These are phyloP conservation scores for Didymella keratinophila DNA, from an alignment of 2,329 filamentous ascomycete species.

Conservation along the genomic window DNA sequence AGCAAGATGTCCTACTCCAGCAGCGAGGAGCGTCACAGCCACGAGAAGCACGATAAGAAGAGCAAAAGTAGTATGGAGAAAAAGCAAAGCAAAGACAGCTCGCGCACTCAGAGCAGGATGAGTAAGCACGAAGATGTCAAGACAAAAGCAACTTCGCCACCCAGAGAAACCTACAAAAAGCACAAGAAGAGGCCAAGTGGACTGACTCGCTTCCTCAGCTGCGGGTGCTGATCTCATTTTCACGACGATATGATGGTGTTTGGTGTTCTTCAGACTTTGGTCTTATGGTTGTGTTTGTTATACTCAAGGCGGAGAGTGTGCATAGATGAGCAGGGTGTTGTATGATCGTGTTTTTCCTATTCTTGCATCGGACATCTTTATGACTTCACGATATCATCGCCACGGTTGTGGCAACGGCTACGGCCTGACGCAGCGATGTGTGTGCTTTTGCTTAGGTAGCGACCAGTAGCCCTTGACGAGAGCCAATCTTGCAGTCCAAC, in stretches of 20 bases:
- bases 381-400: constrained; percentile 8
- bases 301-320: constrained; percentile 8
- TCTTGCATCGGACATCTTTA: constrained; percentile 5
- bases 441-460: constrained; percentile 1
- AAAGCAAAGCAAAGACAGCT: constrained; percentile 25
- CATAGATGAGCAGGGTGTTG: constrained; percentile 1
- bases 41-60: constrained; percentile 25
- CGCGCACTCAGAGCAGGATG: constrained; percentile 9
- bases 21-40: constrained; percentile 9
- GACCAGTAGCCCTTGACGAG: neutral
- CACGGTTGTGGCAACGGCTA: constrained; percentile 5
- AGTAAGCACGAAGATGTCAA: constrained; percentile 5
- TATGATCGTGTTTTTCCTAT: constrained; percentile 4
- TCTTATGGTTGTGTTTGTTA: constrained; percentile 5
- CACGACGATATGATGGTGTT: constrained; percentile 1
- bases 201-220: constrained; percentile 46
- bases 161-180: constrained; percentile 28
- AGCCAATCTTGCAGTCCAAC: neutral
- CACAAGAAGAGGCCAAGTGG: constrained; percentile 35
- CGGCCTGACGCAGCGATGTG: constrained; percentile 5
- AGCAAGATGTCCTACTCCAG: constrained; percentile 17
- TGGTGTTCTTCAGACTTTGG: constrained; percentile 6
- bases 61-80: constrained; percentile 18
- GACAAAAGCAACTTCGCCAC: constrained; percentile 11
- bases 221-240: constrained; percentile 29